phyloP scores from a whole-genome alignment of 345 rosid species.

The Jatropha curcas region DNA sequence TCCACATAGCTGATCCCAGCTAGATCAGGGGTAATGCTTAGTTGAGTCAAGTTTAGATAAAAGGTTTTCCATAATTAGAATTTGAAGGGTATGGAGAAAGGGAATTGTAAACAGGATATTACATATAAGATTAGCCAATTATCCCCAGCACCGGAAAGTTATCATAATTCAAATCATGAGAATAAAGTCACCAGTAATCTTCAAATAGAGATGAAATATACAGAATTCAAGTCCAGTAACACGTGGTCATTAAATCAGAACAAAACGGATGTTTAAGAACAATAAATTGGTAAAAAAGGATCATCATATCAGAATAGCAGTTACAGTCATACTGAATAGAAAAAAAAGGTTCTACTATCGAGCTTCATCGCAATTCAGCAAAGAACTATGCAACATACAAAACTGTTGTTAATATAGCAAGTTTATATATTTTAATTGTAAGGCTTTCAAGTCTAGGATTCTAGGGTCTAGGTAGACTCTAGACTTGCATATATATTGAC shows the following conservation, averaged over 20 bases:
- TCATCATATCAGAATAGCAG: not conserved
- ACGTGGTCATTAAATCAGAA: not conserved
- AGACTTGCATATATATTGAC: too few species aligned
- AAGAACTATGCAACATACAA: not conserved
- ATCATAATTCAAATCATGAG: not conserved
- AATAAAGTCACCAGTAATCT: not conserved
- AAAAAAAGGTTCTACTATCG: not conserved
- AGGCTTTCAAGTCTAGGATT: too few species aligned
- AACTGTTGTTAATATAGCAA: not conserved
- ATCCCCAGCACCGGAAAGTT: not conserved
- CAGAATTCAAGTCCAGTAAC: not conserved
- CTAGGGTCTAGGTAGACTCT: too few species aligned
- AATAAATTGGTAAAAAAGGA: not conserved
- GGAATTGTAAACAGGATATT: not conserved
- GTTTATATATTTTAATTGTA: too few species aligned
- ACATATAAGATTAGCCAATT: not conserved
- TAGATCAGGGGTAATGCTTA: not conserved
- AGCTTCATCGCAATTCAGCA: not conserved
- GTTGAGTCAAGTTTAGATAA: not conserved
- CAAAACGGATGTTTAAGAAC: too few species aligned
- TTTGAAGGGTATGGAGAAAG: not conserved
- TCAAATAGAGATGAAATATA: not conserved
- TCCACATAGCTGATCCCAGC: not conserved
- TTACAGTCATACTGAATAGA: not conserved
- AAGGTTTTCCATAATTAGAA: not conserved